Evolutionary conservation across 345 rosid species (phyloP).

Genomic region (Eutrema japonicum): DNA sequence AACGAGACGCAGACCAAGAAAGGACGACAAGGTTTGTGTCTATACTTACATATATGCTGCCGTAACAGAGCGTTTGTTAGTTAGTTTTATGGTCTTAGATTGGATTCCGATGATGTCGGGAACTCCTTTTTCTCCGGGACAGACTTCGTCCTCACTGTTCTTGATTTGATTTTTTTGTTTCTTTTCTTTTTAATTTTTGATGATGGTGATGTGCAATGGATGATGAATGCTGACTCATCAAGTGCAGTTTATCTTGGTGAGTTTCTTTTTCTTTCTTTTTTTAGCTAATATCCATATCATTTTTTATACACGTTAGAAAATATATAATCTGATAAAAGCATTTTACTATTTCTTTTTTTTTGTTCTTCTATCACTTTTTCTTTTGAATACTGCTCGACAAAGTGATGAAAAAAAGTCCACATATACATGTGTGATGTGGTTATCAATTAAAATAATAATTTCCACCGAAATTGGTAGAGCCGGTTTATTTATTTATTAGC

Average conservation of each 20-base stretch:
- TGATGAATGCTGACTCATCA: conserved; percentile 48
- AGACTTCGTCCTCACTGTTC: conserved; percentile 23
- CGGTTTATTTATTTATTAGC: conserved; percentile 31
- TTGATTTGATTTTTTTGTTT: conserved; percentile 12
- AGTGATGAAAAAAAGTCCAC: conserved; percentile 37
- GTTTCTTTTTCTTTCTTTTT: neutral
- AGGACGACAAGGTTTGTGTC: conserved; percentile 73
- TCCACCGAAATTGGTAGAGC: conserved; percentile 41
- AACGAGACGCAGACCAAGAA: conserved; percentile 82
- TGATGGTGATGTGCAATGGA: conserved; percentile 49
- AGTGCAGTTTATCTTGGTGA: conserved; percentile 48
- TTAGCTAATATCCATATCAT: conserved; percentile 18
- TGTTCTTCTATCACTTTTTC: conserved; percentile 16
- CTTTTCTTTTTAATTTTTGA: neutral
- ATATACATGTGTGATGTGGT: conserved; percentile 39
- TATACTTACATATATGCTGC: neutral
- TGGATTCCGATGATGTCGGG: conserved; percentile 31
- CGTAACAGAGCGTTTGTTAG: conserved; percentile 9
- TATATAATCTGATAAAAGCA: conserved; percentile 6
- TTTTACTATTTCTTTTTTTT: neutral
- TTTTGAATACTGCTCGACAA: conserved; percentile 15
- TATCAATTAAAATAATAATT: conserved; percentile 30
- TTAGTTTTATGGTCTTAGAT: conserved; percentile 12
- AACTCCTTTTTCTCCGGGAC: conserved; percentile 20
- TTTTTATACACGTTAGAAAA: neutral